Evolutionary conservation across 352 stramenopile species (phyloP).

Genomic region (Pythium angustatum): DNA sequence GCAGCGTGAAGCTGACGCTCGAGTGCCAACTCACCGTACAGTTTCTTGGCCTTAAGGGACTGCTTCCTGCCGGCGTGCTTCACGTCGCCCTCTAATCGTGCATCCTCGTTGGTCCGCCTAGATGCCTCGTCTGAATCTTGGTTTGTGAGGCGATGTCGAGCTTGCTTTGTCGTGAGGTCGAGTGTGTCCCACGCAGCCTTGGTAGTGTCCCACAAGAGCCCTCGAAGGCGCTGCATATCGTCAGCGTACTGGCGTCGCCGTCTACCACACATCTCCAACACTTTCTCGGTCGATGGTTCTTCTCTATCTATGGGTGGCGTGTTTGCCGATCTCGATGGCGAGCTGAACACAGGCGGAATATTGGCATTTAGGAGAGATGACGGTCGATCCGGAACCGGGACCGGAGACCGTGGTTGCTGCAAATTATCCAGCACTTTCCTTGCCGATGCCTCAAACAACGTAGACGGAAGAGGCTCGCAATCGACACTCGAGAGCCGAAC

Average conservation of each 20-base stretch:
- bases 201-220: neutral
- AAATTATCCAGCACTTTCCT: neutral
- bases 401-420: too few relatives aligned
- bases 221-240: neutral
- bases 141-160: neutral
- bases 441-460: neutral
- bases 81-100: neutral
- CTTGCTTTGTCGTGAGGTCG: neutral
- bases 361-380: neutral
- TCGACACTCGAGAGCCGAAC: neutral
- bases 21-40: conserved; percentile 20
- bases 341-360: neutral
- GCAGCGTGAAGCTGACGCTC: conserved; percentile 17
- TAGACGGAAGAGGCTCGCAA: neutral
- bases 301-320: too few relatives aligned
- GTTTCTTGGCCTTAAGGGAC: conserved; percentile 23
- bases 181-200: conserved; percentile 1
- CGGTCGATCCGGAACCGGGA: too few relatives aligned
- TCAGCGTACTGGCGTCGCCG: neutral
- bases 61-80: conserved; percentile 7
- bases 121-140: neutral
- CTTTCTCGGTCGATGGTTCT: neutral
- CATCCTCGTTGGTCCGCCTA: neutral
- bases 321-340: too few relatives aligned
- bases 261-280: neutral